Evolutionary conservation across 2,329 filamentous ascomycete species (phyloP).

Genomic region (Helminthosporium solani): DNA sequence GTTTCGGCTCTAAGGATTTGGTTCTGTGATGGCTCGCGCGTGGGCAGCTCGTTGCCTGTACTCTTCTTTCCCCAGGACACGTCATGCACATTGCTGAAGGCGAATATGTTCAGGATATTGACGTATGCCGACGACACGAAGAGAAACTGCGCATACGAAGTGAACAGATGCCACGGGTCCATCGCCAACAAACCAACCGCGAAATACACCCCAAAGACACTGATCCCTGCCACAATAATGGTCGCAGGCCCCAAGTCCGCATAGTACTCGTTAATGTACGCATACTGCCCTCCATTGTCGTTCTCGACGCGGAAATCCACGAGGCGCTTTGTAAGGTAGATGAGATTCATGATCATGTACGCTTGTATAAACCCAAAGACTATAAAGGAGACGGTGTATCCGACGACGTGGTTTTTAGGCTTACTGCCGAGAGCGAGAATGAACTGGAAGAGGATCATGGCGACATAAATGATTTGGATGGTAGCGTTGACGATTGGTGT

Average conservation of each 20-base stretch:
- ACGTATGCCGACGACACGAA: constrained; percentile 86
- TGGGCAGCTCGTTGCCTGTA: not conserved
- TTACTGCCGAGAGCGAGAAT: not conserved
- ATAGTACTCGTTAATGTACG: constrained; percentile 79
- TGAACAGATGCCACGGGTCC: constrained; percentile 98
- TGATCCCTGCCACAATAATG: constrained; percentile 81
- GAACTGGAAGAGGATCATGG: constrained; percentile 3
- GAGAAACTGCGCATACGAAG: constrained; percentile 85
- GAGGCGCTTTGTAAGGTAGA: constrained; percentile 82
- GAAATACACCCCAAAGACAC: constrained; percentile 88
- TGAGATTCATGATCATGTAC: constrained; percentile 87
- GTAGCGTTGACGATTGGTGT: constrained; percentile 4
- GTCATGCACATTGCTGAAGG: constrained; percentile 97
- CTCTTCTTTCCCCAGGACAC: constrained; percentile 98
- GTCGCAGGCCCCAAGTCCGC: constrained; percentile 76
- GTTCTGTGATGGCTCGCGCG: not conserved
- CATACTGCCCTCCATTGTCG: constrained; percentile 48
- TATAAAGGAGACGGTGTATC: constrained; percentile 68
- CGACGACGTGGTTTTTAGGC: not conserved
- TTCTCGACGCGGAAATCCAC: constrained; percentile 70
- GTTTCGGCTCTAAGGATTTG: not conserved
- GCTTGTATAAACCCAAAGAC: constrained; percentile 80
- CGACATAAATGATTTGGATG: constrained; percentile 3
- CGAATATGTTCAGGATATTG: constrained; percentile 93
- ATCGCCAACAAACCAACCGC: constrained; percentile 91